Evolutionary conservation across 768 basidiomycete genomes (phyloP), one percentile per base, ranked within the genome.

Genomic region (Hygrocybe coccinea): DNA sequence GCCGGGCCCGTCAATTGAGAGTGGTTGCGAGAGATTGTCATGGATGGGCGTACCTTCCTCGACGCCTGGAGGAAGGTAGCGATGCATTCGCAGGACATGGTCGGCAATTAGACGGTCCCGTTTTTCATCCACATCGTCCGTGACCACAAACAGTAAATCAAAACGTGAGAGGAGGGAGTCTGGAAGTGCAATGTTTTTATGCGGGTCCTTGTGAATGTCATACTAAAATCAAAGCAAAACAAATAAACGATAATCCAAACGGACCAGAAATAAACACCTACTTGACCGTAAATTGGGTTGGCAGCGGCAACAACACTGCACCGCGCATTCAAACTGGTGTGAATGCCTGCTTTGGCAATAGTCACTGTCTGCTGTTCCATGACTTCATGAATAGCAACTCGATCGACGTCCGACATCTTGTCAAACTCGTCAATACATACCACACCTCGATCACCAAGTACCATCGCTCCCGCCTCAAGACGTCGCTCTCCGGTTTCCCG

Each of bases 341-440:
- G 97, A 61, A 99, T 99, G 56, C 97, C 97, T 11, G 97, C 97
- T 66, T 99, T 99, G 47, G 97, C 97, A 60, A 99, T 99, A 8
- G 97, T 98, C 46, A 99, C 95, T 0, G 97, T 99, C 68, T 99
- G 97, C 70, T 97, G 95, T 69, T 98, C 97, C 97, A 99, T 99
- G 67, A 98, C 97, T 82, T 99, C 97, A 74, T 99, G 97, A 64
- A 99, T 99, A 34, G 97, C 95, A 17, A 98, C 95, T 61, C 97
- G 85, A 74, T 99, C 97, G 61, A 98, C 81, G 67, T 99, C 97
- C 24, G 92, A 95, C 97, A 99, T 98, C 71, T 99, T 99, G 80
- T 99, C 97, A 66, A 99, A 99, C 73, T 99, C 97, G 71, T 99
- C 97, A 63, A 99, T 98, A 71, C 97, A 99, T 44, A 99, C 95